A percentile compares a stretch with the other conserved stretches of the same genome.
phyloP scores from a whole-genome alignment of 2,329 filamentous ascomycete genomes.

The Diaporthe citriasiana region DNA sequence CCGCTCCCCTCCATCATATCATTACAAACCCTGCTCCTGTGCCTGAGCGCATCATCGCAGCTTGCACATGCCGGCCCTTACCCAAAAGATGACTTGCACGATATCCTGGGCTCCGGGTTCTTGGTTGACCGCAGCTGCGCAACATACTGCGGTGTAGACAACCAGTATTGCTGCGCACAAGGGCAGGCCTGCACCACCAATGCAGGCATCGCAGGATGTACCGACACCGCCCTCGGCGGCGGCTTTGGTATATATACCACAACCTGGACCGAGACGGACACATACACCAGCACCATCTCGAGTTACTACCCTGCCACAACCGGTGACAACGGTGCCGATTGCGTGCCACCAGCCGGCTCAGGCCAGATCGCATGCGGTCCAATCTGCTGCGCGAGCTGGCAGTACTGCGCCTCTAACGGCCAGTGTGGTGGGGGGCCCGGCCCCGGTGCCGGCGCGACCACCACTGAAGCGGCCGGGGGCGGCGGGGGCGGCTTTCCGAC shows the following conservation, averaged over 20 bases:
- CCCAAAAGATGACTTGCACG: slow-evolving; percentile 64
- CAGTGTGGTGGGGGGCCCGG: slow-evolving; percentile 69
- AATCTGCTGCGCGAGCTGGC: slow-evolving; percentile 79
- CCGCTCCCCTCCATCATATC: slow-evolving; percentile 26
- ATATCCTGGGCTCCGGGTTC: slow-evolving; percentile 61
- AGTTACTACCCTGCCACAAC: slow-evolving; percentile 64
- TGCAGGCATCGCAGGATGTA: slow-evolving; percentile 65
- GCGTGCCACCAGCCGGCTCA: slow-evolving; percentile 61
- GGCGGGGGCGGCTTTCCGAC: slow-evolving; percentile 38
- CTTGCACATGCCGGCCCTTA: slow-evolving; percentile 61
- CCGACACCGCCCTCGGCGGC: slow-evolving; percentile 51
- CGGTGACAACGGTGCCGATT: slow-evolving; percentile 61
- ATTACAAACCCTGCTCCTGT: slow-evolving; percentile 34
- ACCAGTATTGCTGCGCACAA: slow-evolving; percentile 68
- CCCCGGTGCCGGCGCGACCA: slow-evolving; percentile 48
- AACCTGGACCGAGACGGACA: slow-evolving; percentile 73
- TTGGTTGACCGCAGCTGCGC: slow-evolving; percentile 65
- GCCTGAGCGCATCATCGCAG: slow-evolving; percentile 57
- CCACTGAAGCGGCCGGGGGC: slow-evolving; percentile 50
- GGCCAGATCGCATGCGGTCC: slow-evolving; percentile 74
- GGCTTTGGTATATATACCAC: slow-evolving; percentile 61
- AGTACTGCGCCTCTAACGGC: slow-evolving; percentile 73
- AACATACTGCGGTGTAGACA: slow-evolving; percentile 67
- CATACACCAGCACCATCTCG: slow-evolving; percentile 71
- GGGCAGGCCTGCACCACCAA: slow-evolving; percentile 67